Conservation (phyloP, 1,139 yeast genomes). For the Debaryomyces coudertii region DNA sequence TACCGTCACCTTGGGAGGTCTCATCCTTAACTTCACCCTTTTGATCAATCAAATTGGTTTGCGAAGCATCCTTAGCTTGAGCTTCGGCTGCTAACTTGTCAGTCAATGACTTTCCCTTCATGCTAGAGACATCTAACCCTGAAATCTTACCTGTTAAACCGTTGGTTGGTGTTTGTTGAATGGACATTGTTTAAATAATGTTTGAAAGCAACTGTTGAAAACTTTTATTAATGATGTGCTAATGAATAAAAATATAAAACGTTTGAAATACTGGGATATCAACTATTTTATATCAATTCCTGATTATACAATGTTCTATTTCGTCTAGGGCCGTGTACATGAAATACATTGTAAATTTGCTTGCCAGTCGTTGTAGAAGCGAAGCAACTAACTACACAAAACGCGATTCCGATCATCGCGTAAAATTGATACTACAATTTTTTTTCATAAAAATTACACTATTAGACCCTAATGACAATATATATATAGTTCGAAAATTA, state of each 20-base stretch:
- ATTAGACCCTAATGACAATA: background rate
- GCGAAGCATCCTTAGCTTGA: slow-evolving; percentile 42
- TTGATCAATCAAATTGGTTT: slow-evolving; percentile 27
- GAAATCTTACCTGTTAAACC: slow-evolving; percentile 54
- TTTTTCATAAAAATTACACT: background rate
- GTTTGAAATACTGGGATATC: background rate
- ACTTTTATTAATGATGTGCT: slow-evolving; percentile 2
- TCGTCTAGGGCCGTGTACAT: slow-evolving; percentile 7
- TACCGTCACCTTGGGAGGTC: slow-evolving; percentile 17
- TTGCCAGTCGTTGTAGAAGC: slow-evolving; percentile 3
- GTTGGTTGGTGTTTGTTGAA: slow-evolving; percentile 53
- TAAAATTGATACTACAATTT: slow-evolving; percentile 2
- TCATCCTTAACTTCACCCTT: slow-evolving; percentile 16
- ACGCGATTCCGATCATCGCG: slow-evolving; percentile 8
- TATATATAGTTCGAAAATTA: background rate
- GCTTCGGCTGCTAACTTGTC: slow-evolving; percentile 53
- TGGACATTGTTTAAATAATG: slow-evolving; percentile 31
- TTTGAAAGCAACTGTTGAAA: slow-evolving; percentile 4
- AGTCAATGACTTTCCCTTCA: slow-evolving; percentile 43
- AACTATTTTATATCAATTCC: slow-evolving; percentile 6
- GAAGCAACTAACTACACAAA: slow-evolving; percentile 1
- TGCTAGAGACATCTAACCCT: slow-evolving; percentile 38
- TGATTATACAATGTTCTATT: slow-evolving; percentile 4
- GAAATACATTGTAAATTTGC: background rate
- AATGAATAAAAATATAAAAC: slow-evolving; percentile 3